A percentile compares a stretch with the other conserved stretches of the same genome.
phyloP scores from a whole-genome alignment of 2,329 filamentous ascomycete genomes.

The Chrysoporthe deuterocubensis region DNA sequence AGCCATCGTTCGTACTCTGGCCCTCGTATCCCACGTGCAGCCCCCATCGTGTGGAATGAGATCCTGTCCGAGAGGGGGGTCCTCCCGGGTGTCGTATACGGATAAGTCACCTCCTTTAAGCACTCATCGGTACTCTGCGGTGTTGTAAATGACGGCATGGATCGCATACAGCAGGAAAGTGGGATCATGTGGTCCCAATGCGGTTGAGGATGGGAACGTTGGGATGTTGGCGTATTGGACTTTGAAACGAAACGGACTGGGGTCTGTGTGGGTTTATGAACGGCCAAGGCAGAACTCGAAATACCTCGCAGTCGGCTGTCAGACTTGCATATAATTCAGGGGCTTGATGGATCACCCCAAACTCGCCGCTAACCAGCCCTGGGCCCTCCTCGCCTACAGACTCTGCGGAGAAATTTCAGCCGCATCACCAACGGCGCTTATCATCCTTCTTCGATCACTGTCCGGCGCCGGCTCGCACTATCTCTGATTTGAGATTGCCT shows the following conservation, averaged over 20 bases:
- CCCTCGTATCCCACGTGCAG: not conserved
- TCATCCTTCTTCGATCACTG: not conserved
- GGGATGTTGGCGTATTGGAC: slow-evolving; percentile 11
- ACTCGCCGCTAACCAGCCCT: not conserved
- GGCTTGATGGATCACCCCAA: slow-evolving; percentile 10
- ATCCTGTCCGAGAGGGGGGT: slow-evolving; percentile 18
- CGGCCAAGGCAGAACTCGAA: not conserved
- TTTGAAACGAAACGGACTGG: slow-evolving; percentile 25
- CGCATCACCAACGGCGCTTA: slow-evolving; percentile 4
- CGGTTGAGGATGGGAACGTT: slow-evolving; percentile 15
- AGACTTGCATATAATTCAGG: slow-evolving; percentile 22
- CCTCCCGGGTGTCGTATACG: slow-evolving; percentile 5
- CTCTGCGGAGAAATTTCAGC: not conserved
- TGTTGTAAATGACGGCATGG: slow-evolving; percentile 4
- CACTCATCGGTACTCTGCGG: slow-evolving; percentile 6
- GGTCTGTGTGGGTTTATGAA: not conserved
- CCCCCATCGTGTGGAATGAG: not conserved
- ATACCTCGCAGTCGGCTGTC: slow-evolving; percentile 5
- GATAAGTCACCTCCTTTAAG: slow-evolving; percentile 20
- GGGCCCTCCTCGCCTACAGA: too few species aligned
- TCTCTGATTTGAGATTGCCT: not conserved
- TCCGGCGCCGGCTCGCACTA: not conserved
- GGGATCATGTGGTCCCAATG: not conserved
- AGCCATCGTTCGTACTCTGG: not conserved
- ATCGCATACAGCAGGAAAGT: slow-evolving; percentile 4